Evolutionary conservation across 2,329 filamentous ascomycete species (phyloP).

Genomic region (Rhinocladiella mackenziei): DNA sequence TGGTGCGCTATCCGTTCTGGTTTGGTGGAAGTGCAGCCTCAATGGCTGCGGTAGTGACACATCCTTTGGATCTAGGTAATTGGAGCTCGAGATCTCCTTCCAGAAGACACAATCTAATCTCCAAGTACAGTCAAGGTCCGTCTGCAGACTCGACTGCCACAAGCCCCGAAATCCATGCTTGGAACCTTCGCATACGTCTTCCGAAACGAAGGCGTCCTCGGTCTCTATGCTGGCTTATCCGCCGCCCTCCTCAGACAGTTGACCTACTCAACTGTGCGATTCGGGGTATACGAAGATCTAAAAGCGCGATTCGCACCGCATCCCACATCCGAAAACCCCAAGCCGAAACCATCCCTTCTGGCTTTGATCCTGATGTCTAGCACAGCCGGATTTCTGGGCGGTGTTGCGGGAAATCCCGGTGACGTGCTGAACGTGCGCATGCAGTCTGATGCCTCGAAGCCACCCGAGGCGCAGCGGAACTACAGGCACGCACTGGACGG

Average conservation of each 20-base stretch:
- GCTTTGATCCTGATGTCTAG: constrained; percentile 79
- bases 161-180: constrained; percentile 74
- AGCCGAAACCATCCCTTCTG: constrained; percentile 53
- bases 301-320: constrained; percentile 64
- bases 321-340: constrained; percentile 39
- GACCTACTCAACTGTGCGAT: constrained; percentile 94
- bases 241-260: constrained; percentile 89
- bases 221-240: constrained; percentile 85
- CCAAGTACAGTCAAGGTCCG: constrained; percentile 72
- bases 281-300: constrained; percentile 92
- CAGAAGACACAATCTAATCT: too few species aligned
- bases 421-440: constrained; percentile 98
- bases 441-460: constrained; percentile 85
- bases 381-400: constrained; percentile 79
- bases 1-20: constrained; percentile 76
- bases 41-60: constrained; percentile 84
- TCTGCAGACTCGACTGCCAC: constrained; percentile 74
- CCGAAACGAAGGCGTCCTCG: constrained; percentile 68
- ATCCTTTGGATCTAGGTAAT: constrained; percentile 87
- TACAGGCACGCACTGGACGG: constrained; percentile 89
- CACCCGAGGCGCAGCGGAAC: constrained; percentile 68
- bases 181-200: constrained; percentile 81
- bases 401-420: constrained; percentile 86
- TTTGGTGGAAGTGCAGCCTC: constrained; percentile 94
- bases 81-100: constrained; percentile 24